phyloP scores from a whole-genome alignment of 495 filamentous ascomycete species.

The Aspergillus mulundensis region DNA sequence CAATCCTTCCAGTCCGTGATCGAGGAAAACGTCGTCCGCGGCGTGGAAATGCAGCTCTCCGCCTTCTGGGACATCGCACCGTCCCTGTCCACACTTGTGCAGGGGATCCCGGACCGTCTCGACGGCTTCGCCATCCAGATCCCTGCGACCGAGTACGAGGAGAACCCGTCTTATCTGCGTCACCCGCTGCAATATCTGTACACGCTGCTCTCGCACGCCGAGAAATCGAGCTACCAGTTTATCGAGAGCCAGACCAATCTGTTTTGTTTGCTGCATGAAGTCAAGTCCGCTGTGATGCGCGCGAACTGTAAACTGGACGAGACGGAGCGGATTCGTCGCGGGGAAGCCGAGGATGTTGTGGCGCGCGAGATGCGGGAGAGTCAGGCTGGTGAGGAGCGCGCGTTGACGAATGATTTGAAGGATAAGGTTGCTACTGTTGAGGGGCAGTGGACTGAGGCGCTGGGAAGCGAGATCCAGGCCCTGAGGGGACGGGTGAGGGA shows the following conservation, averaged over 20 bases:
- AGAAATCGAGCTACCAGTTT: slow-evolving; percentile 90
- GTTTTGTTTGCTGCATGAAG: slow-evolving; percentile 89
- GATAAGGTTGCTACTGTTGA: slow-evolving; percentile 88
- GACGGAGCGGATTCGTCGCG: slow-evolving; percentile 54
- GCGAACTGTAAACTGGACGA: slow-evolving; percentile 54
- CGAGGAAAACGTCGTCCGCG: slow-evolving; percentile 78
- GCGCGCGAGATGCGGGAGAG: slow-evolving; percentile 56
- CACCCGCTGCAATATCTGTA: slow-evolving; percentile 88
- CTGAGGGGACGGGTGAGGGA: slow-evolving; percentile 55
- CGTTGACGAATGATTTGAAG: slow-evolving; percentile 80
- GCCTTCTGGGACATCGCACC: slow-evolving; percentile 99
- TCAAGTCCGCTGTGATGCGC: slow-evolving; percentile 70
- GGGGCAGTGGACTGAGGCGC: slow-evolving; percentile 73
- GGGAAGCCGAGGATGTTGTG: slow-evolving; percentile 48
- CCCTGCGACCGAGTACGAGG: slow-evolving; percentile 70
- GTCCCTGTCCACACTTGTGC: slow-evolving; percentile 65
- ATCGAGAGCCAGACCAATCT: slow-evolving; percentile 93
- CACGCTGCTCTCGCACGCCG: slow-evolving; percentile 74
- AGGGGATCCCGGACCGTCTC: slow-evolving; percentile 66
- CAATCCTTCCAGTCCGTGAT: slow-evolving; percentile 77
- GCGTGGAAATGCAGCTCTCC: slow-evolving; percentile 83
- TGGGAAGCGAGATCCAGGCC: slow-evolving; percentile 56
- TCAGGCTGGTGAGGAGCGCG: slow-evolving; percentile 57
- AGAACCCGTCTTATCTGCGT: slow-evolving; percentile 74
- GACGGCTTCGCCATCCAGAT: slow-evolving; percentile 60